phyloP scores from a whole-genome alignment of 2,329 filamentous ascomycete species.

The Penicillium sp. region DNA sequence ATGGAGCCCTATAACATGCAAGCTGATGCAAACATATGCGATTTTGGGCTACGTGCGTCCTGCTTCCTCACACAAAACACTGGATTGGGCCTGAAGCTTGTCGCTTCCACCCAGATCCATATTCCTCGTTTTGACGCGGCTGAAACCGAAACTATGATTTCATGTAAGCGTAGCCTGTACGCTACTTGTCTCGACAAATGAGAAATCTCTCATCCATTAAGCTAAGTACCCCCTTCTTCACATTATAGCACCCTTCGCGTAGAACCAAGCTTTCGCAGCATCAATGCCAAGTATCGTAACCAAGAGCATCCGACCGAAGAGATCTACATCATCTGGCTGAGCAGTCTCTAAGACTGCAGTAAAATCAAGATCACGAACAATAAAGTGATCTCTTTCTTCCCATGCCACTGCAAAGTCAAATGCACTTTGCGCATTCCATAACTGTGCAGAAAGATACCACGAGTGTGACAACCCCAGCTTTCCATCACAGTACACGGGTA shows the following conservation, averaged over 20 bases:
- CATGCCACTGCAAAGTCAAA: constrained; percentile 34
- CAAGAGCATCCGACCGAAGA: constrained; percentile 31
- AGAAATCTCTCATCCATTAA: too few relatives aligned
- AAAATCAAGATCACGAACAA: constrained; percentile 30
- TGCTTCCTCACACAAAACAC: neutral
- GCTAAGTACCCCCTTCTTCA: neutral
- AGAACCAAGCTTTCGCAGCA: constrained; percentile 29
- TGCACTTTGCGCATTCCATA: constrained; percentile 30
- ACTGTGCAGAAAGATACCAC: constrained; percentile 32
- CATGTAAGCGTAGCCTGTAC: neutral
- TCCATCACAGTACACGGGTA: constrained; percentile 25
- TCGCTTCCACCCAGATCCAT: neutral
- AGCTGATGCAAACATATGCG: constrained; percentile 4
- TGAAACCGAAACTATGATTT: too few relatives aligned
- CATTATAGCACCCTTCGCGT: constrained; percentile 19
- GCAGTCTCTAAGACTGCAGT: constrained; percentile 19
- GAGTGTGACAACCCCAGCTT: constrained; percentile 29
- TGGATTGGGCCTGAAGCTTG: neutral
- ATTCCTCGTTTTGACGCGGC: neutral
- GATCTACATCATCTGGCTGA: constrained; percentile 29
- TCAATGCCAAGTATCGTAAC: constrained; percentile 30
- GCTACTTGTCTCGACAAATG: neutral
- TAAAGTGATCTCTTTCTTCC: constrained; percentile 28
- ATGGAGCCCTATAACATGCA: neutral
- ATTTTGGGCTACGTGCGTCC: neutral